phyloP scores from a whole-genome alignment of 202 grass and related monocot species.

The Schoenoplectus triqueter region DNA sequence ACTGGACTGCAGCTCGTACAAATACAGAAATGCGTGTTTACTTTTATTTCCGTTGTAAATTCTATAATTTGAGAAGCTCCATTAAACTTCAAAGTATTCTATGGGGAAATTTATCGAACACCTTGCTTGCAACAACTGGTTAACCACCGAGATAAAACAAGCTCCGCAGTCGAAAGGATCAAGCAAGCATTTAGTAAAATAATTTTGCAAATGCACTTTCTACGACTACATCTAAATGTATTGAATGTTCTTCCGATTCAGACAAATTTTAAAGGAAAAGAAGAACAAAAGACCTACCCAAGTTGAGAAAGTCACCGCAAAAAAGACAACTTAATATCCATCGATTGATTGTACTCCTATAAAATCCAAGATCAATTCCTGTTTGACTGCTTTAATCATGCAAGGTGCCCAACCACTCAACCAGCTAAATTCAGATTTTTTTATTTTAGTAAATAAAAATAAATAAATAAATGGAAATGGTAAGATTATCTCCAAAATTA shows the following conservation, averaged over 20 bases:
- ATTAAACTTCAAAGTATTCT: neutral
- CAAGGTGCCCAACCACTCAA: no score
- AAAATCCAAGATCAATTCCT: neutral
- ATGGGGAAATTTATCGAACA: neutral
- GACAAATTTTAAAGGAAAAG: neutral
- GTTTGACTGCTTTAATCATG: neutral
- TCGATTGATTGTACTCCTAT: neutral
- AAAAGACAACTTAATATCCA: neutral
- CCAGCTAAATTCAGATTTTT: no score
- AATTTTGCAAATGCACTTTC: neutral
- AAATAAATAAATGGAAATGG: no score
- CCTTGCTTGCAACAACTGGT: constrained; percentile 1
- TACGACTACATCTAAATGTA: neutral
- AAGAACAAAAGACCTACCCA: neutral
- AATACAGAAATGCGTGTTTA: neutral
- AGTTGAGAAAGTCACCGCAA: neutral
- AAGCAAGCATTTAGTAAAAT: neutral
- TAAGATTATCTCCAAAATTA: no score
- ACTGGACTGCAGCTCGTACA: neutral
- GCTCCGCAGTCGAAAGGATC: neutral
- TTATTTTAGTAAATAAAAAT: no score
- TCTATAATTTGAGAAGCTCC: neutral
- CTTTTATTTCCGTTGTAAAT: neutral
- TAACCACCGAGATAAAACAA: neutral
- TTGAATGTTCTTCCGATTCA: neutral